Base-by-base conservation (phyloP, 2,329 filamentous ascomycete genomes). In the Dactylellina leptospora region DNA sequence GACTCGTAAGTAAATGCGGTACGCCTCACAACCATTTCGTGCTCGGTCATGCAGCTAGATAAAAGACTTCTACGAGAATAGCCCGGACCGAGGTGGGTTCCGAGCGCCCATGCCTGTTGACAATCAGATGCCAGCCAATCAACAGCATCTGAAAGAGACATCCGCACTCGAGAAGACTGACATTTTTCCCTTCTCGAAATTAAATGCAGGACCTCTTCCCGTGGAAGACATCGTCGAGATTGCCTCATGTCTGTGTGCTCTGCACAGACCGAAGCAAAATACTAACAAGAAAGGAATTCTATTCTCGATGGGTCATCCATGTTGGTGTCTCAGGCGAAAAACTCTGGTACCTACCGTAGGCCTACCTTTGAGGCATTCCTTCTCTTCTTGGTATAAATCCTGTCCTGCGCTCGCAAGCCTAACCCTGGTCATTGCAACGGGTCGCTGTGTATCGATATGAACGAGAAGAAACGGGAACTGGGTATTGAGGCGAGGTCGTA, bases 21-120 rank as follows among this genome's bases (percentile, higher is more conserved):
- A 18, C 10, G 11, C 9, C 38, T 44, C 38, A 44, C n/a, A 10
- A 10, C 30, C 16, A 44, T 44, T 6, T 18, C 10, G 16, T 2
- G 16, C 10, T 36, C 2, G 10, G 16, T 23, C 13, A 50, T 50
- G 47, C 47, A 50, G 22, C 45, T n/a, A 50, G 20, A 50, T 50
- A 27, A 50, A 27, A 20, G 2, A 25, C 18, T 8, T n/a, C n/a
- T n/a, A 64, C 60, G 60, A 64, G 25, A 64, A 64, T 64, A 56
- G 23, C 16, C 60, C 60, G 60, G 60, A 50, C 60, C 60, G 60
- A 64, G 51, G 50, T 64, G 60, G 60, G 50, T 42, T 64, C 60
- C 60, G 60, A 64, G n/a, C n/a, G n/a, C n/a, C n/a, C n/a, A n/a
- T n/a, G n/a, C n/a, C 36, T 28, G 40, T 10, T 5, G 42, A 22